Evolutionary conservation across 2,329 filamentous ascomycete genomes (phyloP).

Genomic region (Pestalotiopsis sp.): DNA sequence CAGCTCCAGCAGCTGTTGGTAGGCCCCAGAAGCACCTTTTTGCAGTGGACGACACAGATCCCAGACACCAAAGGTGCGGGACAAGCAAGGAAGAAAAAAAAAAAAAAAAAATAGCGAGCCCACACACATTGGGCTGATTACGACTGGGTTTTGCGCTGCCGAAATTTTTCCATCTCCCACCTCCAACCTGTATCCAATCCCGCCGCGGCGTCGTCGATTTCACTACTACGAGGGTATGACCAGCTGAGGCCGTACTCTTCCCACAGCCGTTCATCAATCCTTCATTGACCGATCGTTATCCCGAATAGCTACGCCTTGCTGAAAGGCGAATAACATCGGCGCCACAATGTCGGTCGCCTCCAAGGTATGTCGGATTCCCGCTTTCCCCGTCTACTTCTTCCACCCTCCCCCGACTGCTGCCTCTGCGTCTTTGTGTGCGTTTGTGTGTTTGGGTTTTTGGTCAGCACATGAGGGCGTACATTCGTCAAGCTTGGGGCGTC

Average conservation of each 20-base stretch:
- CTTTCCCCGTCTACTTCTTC: not conserved
- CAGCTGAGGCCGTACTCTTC: constrained; percentile 37
- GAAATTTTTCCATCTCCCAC: constrained; percentile 4
- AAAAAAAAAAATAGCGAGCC: not conserved
- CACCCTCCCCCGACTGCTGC: not conserved
- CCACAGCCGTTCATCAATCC: constrained; percentile 22
- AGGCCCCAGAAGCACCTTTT: not conserved
- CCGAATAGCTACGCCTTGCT: constrained; percentile 45
- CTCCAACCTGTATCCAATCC: constrained; percentile 1
- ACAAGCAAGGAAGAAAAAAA: not conserved
- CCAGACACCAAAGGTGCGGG: not conserved
- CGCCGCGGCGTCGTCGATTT: constrained; percentile 21
- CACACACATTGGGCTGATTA: constrained; percentile 6
- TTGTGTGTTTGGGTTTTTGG: not conserved
- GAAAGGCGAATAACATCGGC: constrained; percentile 55
- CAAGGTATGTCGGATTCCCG: constrained; percentile 47
- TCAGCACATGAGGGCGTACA: not conserved
- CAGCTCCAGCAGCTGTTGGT: not conserved
- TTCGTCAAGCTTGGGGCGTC: not conserved
- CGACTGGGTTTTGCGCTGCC: constrained; percentile 2
- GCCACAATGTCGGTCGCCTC: constrained; percentile 66
- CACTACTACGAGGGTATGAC: constrained; percentile 34
- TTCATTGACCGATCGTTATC: constrained; percentile 34
- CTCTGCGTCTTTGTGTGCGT: not conserved
- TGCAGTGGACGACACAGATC: not conserved